Evolutionary conservation across 192 early-diverging fungal genomes (phyloP).

Genomic region (Coemansia sp.): DNA sequence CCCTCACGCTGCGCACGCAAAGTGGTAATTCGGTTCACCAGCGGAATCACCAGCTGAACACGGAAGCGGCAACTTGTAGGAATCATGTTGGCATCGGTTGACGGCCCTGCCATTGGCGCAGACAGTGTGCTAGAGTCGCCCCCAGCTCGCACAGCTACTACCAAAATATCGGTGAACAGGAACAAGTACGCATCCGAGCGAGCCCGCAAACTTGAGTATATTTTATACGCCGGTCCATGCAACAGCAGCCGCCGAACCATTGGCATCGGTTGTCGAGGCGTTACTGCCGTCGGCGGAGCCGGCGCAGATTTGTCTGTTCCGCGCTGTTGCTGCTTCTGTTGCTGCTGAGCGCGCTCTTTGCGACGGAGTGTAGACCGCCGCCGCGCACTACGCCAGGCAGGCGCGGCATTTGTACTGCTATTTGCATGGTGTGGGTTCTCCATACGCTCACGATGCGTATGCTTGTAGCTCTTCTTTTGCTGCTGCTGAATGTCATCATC

Average conservation of each 20-base stretch:
- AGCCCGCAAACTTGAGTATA: constrained; percentile 38
- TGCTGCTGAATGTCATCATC: constrained; percentile 7
- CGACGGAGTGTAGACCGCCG: constrained; percentile 44
- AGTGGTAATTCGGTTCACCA: constrained; percentile 19
- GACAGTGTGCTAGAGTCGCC: not conserved
- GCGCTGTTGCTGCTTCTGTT: constrained; percentile 3
- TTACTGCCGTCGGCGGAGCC: not conserved
- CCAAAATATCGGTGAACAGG: constrained; percentile 49
- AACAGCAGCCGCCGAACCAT: constrained; percentile 36
- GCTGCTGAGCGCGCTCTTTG: constrained; percentile 17
- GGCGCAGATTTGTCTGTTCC: not conserved
- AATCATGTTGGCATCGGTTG: constrained; percentile 22
- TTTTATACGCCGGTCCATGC: constrained; percentile 48
- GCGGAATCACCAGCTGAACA: constrained; percentile 46
- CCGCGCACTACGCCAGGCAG: constrained; percentile 40
- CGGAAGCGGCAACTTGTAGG: constrained; percentile 30
- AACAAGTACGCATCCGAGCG: constrained; percentile 52
- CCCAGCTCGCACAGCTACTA: constrained; percentile 34
- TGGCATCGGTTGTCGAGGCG: not conserved
- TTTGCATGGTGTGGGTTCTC: not conserved
- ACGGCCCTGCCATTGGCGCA: constrained; percentile 31
- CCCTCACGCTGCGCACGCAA: constrained; percentile 40
- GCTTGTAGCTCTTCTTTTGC: constrained; percentile 11
- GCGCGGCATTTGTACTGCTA: constrained; percentile 1
- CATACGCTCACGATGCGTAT: constrained; percentile 1